phyloP scores from a whole-genome alignment of 1,139 yeast species.

The Sugiyamaella japonica region DNA sequence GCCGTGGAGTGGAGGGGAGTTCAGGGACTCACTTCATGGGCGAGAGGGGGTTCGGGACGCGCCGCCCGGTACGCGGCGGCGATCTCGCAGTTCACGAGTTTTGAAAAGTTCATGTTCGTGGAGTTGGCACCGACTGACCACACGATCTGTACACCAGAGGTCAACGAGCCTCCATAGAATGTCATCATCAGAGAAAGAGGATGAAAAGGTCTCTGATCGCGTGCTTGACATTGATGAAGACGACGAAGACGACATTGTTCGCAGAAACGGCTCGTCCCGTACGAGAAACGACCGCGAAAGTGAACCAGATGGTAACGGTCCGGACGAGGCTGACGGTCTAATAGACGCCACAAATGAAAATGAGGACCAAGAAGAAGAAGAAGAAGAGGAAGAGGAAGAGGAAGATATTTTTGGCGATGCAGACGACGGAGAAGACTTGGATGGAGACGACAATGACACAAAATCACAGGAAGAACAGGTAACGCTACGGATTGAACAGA shows the following conservation, averaged over 20 bases:
- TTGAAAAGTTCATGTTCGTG: slow-evolving; percentile 14
- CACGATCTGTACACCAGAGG: background rate
- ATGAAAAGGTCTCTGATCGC: background rate
- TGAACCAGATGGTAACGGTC: slow-evolving; percentile 2
- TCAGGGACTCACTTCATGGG: no score
- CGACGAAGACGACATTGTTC: slow-evolving; percentile 15
- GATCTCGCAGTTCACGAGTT: background rate
- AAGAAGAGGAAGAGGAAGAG: slow-evolving; percentile 21
- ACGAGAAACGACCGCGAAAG: slow-evolving; percentile 8
- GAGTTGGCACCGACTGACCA: no score
- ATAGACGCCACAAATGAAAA: background rate
- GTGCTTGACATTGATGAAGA: slow-evolving; percentile 10
- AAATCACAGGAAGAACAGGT: slow-evolving; percentile 34
- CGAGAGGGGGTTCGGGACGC: background rate
- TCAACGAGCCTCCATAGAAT: background rate
- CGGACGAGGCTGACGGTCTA: no score
- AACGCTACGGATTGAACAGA: slow-evolving; percentile 40
- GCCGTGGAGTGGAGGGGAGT: no score
- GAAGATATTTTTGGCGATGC: slow-evolving; percentile 28
- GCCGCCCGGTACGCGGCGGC: background rate
- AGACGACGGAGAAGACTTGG: slow-evolving; percentile 19
- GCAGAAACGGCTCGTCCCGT: slow-evolving; percentile 14
- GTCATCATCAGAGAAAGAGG: slow-evolving; percentile 14
- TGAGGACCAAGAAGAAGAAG: slow-evolving; percentile 11
- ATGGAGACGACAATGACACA: slow-evolving; percentile 22